A percentile compares a stretch with the other conserved stretches of the same genome.
phyloP scores from a whole-genome alignment of 2,329 filamentous ascomycete species.

The Pseudopyrenochaeta lycopersici region DNA sequence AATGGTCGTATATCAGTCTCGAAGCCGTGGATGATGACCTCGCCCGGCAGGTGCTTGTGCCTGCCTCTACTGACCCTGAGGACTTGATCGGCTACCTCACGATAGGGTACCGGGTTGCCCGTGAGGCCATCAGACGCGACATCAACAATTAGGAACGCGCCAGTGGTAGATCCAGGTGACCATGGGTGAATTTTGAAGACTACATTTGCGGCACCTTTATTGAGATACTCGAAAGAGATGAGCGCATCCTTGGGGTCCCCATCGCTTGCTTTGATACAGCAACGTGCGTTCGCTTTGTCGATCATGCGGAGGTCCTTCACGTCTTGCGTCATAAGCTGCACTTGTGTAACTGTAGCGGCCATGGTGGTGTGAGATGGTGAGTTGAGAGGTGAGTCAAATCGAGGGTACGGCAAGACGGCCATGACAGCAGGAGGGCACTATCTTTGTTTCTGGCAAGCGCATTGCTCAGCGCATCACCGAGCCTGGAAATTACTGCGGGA shows the following conservation, averaged over 20 bases:
- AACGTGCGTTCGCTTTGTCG: constrained; percentile 7
- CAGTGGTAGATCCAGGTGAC: constrained; percentile 1
- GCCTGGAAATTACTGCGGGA: constrained; percentile 11
- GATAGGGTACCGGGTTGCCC: constrained; percentile 13
- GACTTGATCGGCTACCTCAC: constrained; percentile 27
- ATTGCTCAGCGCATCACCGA: constrained; percentile 9
- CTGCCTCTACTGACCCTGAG: constrained; percentile 42
- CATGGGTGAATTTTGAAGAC: constrained; percentile 36
- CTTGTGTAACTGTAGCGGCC: too few relatives aligned
- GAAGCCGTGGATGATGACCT: constrained; percentile 39
- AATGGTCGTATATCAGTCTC: constrained; percentile 38
- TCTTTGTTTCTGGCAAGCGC: constrained; percentile 6
- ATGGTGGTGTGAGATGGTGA: background rate
- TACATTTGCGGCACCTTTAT: constrained; percentile 46
- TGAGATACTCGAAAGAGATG: constrained; percentile 36
- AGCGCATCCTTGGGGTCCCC: constrained; percentile 8
- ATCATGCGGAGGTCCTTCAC: background rate
- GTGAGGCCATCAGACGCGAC: constrained; percentile 7
- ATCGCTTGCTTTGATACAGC: constrained; percentile 19
- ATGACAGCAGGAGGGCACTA: background rate
- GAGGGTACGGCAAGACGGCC: background rate
- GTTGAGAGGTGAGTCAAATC: background rate
- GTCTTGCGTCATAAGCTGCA: background rate
- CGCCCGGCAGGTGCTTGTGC: constrained; percentile 31
- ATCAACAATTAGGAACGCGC: constrained; percentile 24